Percentiles rank a stretch among this genome's conserved stretches.
Evolutionary conservation across 495 filamentous ascomycete genomes (phyloP).

Genomic region (Xylaria acuta): DNA sequence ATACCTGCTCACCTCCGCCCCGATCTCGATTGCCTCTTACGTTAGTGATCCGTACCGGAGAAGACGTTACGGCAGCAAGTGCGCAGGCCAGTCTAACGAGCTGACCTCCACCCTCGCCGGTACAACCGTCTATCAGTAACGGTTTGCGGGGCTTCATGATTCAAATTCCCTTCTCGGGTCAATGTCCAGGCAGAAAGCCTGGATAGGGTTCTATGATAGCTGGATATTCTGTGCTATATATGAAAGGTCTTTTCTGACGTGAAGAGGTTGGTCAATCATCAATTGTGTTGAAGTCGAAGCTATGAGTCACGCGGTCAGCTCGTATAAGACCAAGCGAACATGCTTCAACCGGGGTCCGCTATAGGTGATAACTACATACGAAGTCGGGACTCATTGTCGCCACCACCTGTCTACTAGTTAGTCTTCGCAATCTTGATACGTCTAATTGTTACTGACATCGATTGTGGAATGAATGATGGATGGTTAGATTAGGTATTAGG

Average conservation of each 20-base stretch:
- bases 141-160: conserved; percentile 30
- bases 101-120: conserved; percentile 86
- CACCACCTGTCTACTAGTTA: background rate
- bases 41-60: conserved; percentile 68
- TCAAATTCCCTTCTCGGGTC: background rate
- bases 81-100: conserved; percentile 74
- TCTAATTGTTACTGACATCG: background rate
- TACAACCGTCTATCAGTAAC: conserved; percentile 63
- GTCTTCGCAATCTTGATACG: background rate
- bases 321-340: background rate
- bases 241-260: background rate
- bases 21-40: conserved; percentile 71
- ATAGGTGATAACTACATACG: background rate
- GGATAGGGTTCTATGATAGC: background rate
- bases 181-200: background rate
- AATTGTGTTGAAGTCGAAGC: background rate
- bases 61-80: conserved; percentile 69
- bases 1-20: conserved; percentile 44
- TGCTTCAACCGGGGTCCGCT: background rate
- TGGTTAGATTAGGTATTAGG: background rate
- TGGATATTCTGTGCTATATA: too few relatives aligned
- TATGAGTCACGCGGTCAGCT: conserved; percentile 19
- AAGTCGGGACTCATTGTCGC: background rate
- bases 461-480: background rate
- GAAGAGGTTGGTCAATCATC: background rate